Evolutionary conservation across 805 yeast species (phyloP).

Genomic region (Candida sithepensis): DNA sequence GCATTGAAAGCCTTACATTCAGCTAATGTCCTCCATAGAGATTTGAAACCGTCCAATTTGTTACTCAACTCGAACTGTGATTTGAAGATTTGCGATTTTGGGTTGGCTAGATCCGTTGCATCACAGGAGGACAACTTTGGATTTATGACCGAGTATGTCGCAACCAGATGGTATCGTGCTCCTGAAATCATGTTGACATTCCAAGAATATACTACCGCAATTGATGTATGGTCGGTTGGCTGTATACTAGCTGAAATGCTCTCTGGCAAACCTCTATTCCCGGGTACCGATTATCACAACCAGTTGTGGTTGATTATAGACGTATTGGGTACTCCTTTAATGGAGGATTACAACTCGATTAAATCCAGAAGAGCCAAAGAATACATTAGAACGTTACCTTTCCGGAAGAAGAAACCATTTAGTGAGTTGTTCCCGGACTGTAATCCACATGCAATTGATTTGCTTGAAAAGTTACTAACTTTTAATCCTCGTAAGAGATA

Average conservation of each 20-base stretch:
- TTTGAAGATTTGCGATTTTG: conserved; percentile 91
- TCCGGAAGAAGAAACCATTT: conserved; percentile 58
- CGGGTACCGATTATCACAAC: conserved; percentile 91
- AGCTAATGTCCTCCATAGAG: conserved; percentile 93
- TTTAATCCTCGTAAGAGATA: conserved; percentile 84
- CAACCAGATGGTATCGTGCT: conserved; percentile 97
- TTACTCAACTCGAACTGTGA: conserved; percentile 90
- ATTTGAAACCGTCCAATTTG: conserved; percentile 84
- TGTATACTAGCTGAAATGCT: conserved; percentile 92
- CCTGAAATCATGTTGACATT: conserved; percentile 97
- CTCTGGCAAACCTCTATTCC: conserved; percentile 82
- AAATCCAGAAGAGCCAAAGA: conserved; percentile 84
- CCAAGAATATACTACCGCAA: conserved; percentile 89
- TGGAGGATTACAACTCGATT: conserved; percentile 71
- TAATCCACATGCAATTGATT: conserved; percentile 65
- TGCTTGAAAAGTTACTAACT: conserved; percentile 64
- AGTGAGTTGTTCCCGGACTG: conserved; percentile 45
- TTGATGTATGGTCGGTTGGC: conserved; percentile 96
- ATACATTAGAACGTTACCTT: conserved; percentile 78
- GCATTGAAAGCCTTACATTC: conserved; percentile 89
- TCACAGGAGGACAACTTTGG: conserved; percentile 64
- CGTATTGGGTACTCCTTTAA: conserved; percentile 81
- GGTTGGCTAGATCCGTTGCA: conserved; percentile 72
- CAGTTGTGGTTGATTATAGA: conserved; percentile 84
- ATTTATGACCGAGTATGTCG: conserved; percentile 95